Base-by-base conservation (phyloP, 805 yeast species). In the Kodamaea leandrae region DNA sequence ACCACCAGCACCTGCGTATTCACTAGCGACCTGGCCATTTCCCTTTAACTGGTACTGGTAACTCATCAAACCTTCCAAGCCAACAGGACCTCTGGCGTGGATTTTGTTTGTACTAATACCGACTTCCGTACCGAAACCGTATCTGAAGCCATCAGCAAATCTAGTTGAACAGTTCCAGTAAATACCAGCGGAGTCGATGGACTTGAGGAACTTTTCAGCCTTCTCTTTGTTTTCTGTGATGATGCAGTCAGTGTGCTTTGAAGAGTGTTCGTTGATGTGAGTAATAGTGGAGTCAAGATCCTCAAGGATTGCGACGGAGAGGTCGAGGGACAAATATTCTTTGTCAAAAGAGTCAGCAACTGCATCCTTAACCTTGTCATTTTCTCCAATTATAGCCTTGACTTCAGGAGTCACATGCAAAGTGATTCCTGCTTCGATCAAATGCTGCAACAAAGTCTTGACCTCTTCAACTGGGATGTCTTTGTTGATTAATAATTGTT, bases 31-130 rank as follows among this genome's bases (percentile, higher is more conserved):
- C 60, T 93, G 99, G 4, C 99, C 99, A 51, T 79, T 71, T 32
- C 99, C 99, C 63, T 85, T 77, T 47, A 93, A 67, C 60, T 88
- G 93, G 61, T 93, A 93, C 64, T 93, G 98, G 63, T 93, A 93
- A 53, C 95, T 86, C 60, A 91, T 95, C 50, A 93, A 73, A 1
- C 99, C 99, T 59, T 93, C 99, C 23, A 93, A 73, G 2, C 99
- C 99, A 24, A 93, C 98, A 12, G 99, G 99, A 2, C 99, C 99
- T 55, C 99, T 77, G 7, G 99, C 96, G 60, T 93, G 99, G 47
- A 93, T 88, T 63, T 93, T 93, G 59, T 91, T 90, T 33, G 99
- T 93, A 36, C 96, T 84, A 45, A 93, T 91, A 25, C 99, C 99
- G 13, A 93, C 99, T 63, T 93, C 99, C 4, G 99, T 84, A 39